Conservation (phyloP, 2,329 filamentous ascomycete species). For the Atkinsonella texensis region DNA sequence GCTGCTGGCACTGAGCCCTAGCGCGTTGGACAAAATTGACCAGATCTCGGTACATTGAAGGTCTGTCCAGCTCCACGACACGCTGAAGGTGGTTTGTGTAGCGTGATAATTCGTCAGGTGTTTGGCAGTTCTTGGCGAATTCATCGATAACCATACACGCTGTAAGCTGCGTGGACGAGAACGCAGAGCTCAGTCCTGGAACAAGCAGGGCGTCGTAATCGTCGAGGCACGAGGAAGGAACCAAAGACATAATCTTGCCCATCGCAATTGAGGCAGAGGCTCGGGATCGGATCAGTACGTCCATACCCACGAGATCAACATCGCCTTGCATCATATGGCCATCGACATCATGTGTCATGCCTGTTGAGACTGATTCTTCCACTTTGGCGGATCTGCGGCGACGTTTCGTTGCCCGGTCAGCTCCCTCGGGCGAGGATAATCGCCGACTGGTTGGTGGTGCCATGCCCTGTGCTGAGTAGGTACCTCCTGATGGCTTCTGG, state of each 20-base stretch:
- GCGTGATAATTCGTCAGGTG: conserved; percentile 29
- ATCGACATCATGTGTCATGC: conserved; percentile 87
- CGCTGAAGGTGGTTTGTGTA: conserved; percentile 56
- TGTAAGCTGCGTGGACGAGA: conserved; percentile 76
- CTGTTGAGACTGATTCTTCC: conserved; percentile 51
- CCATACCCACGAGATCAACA: conserved; percentile 83
- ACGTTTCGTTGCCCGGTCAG: conserved; percentile 58
- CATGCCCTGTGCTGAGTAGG: conserved; percentile 49
- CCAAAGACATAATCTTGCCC: conserved; percentile 67
- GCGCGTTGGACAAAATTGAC: conserved; percentile 83
- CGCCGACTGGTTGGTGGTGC: conserved; percentile 31
- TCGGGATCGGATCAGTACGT: conserved; percentile 78
- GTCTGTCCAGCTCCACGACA: conserved; percentile 72
- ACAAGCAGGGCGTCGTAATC: conserved; percentile 55
- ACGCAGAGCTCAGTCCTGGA: conserved; percentile 56
- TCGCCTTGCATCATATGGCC: conserved; percentile 97
- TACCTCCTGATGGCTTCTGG: conserved; percentile 83
- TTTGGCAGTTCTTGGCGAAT: conserved; percentile 53
- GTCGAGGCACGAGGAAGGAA: conserved; percentile 51
- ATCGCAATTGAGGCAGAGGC: conserved; percentile 80
- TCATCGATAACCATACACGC: conserved; percentile 80
- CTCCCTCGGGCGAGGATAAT: conserved; percentile 38
- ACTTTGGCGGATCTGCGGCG: conserved; percentile 76
- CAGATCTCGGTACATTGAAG: conserved; percentile 75
- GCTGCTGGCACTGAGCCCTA: conserved; percentile 79